Evolutionary conservation across 192 early-diverging fungal genomes (phyloP), one percentile per base, ranked within the genome.

Genomic region (Chytriomyces hyalinus): DNA sequence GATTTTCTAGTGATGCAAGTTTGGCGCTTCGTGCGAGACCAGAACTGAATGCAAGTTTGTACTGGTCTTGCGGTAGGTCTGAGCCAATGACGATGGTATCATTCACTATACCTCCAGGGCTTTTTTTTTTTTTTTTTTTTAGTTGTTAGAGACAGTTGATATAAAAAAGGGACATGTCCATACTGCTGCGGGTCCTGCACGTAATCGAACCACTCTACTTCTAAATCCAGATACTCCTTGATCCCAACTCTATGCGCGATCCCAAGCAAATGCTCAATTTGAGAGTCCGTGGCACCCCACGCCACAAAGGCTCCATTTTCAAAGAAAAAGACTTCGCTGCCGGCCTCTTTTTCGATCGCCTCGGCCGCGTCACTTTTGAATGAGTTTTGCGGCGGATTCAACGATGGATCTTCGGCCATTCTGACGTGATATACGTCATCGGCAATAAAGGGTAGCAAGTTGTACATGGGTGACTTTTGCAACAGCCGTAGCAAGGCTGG

Each of bases 21-120:
- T 91, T 91, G 48, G 82, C 85, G 36, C 79, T 82, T 13, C 90
- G 84, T 2, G 86, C 79, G 13, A 91, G 80, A 67, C 87, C 90
- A n/a, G 87, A 80, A 22, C 87, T 86, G 75, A 86, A 91, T 8
- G 87, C 90, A 26, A 91, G 83, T 57, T 82, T 85, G 15, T 82
- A 70, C 57, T 90, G 83, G 61, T 80, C 66, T 20, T 78, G 62
- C 4, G 84, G 80, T 3, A 90, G 77, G 26, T 75, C 67, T 49
- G 78, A 49, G 60, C 88, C 90, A 26, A 91, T 78, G 17, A 88
- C 45, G 59, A 91, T 86, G 8, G 77, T 80, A 65, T 91, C 90
- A 53, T 75, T 83, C 0, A 63, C 28, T 13, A 89, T 75, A 6
- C 87, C 81, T 28, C 85, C 76, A 43, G 83, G 43, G 43, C 83